Evolutionary conservation across 768 basidiomycete species (phyloP), one percentile per base, ranked within the genome.

Genomic region (Trametes coccinea): DNA sequence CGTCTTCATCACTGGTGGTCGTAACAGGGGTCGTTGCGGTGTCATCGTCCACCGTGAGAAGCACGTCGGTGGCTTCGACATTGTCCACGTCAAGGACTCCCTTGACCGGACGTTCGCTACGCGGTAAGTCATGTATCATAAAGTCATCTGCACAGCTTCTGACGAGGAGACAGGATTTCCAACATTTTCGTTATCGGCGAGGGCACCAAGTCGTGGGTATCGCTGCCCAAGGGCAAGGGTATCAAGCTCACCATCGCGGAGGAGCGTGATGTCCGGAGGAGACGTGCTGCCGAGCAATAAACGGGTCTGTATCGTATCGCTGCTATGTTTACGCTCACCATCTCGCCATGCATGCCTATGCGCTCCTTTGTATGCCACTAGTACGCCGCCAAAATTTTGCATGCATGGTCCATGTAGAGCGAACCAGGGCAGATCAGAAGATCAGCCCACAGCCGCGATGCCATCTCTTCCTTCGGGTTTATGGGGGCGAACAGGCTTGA

Each of bases 161-260:
- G 37, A 47, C 37, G 59, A 49, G 9, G 10, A n/a, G 5, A 4
- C 67, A 97, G 95, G 73, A 84, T 98, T 64, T 88, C 90, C 71
- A 99, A 98, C 84, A 93, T 99, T 74, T 98, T 98, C 79, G 90
- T 99, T 71, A 93, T 98, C 65, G 97, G 97, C 66, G 90, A 97
- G 80, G 95, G 95, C 56, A 80, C 72, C 75, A 99, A 98, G 84
- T 88, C 97, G 48, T 95, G 94, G 89, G 85, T 98, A 80, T 98
- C 96, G 44, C 79, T 98, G 73, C 95, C 95, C 66, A 94, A 90
- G 81, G 95, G 95, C 78, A 96, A 96, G 85, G 96, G 95, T 80
- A 90, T 87, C 75, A 97, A 98, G 78, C 90, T 97, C 70, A 94
- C 94, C 64, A 98, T 98, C 73, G 87, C 95, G 14, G 93, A 95